A percentile compares a stretch with the other conserved stretches of the same genome.
Evolutionary conservation across 495 filamentous ascomycete species (phyloP).

Genomic region (Tetracladium setigerum): DNA sequence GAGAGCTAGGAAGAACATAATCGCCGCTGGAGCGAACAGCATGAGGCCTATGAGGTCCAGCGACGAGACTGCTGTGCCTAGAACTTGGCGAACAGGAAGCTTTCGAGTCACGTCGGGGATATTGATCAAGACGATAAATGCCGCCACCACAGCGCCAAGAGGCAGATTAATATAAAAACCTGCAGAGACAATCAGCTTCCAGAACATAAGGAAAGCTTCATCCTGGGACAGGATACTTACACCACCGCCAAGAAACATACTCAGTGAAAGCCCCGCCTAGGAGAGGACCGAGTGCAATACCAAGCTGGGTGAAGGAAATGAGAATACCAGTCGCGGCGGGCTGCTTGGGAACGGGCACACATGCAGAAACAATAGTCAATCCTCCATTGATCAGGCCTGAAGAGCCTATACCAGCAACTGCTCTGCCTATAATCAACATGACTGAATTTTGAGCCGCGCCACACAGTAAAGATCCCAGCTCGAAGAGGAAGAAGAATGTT

Average conservation of each 20-base stretch:
- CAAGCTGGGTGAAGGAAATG: constrained; percentile 31
- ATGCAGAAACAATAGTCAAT: constrained; percentile 41
- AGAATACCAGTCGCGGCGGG: constrained; percentile 45
- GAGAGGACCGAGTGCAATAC: constrained; percentile 41
- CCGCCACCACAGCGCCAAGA: constrained; percentile 41
- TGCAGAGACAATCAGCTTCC: neutral
- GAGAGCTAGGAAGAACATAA: constrained; percentile 35
- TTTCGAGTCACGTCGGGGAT: constrained; percentile 29
- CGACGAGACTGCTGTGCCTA: neutral
- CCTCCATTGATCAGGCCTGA: constrained; percentile 43
- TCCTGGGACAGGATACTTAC: constrained; percentile 43
- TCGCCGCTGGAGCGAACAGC: constrained; percentile 26
- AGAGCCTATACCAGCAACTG: constrained; percentile 43
- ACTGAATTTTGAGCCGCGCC: constrained; percentile 39
- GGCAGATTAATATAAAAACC: constrained; percentile 62
- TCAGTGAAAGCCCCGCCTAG: constrained; percentile 59
- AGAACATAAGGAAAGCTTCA: constrained; percentile 1
- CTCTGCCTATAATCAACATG: constrained; percentile 47
- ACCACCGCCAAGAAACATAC: constrained; percentile 38
- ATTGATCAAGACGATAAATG: constrained; percentile 34
- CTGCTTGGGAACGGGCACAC: constrained; percentile 37
- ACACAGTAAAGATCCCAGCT: constrained; percentile 46
- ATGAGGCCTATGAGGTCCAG: constrained; percentile 41
- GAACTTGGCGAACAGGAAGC: neutral
- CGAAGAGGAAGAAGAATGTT: constrained; percentile 36